Percentiles rank a stretch among this genome's conserved stretches.
These are phyloP conservation scores for Diaporthe sp. DNA, from an alignment of 2,329 filamentous ascomycete species.

Conservation along the genomic window DNA sequence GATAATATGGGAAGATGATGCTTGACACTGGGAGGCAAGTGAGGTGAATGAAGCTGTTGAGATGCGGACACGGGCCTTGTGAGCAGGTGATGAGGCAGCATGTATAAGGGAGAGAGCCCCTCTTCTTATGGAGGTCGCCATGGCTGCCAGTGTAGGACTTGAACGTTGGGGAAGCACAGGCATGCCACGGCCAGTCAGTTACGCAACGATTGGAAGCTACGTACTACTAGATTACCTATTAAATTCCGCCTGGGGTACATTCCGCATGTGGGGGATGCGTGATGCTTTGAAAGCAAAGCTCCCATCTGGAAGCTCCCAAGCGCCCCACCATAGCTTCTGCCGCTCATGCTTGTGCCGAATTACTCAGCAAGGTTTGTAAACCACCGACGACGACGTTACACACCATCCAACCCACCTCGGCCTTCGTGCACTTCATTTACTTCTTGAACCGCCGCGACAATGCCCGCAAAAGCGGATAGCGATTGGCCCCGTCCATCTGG, in stretches of 20 bases:
- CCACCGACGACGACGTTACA: background rate
- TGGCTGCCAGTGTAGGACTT: background rate
- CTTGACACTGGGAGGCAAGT: background rate
- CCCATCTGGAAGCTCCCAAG: background rate
- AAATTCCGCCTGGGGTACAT: background rate
- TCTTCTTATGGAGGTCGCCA: slow-evolving; percentile 12
- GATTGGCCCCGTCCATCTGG: background rate
- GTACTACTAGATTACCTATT: background rate
- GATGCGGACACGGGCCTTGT: background rate
- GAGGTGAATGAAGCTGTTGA: slow-evolving; percentile 5
- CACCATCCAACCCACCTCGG: background rate
- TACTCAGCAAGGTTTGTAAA: background rate
- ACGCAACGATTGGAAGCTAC: background rate
- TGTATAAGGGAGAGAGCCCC: background rate
- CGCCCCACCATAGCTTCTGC: slow-evolving; percentile 7
- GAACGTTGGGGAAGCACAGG: background rate
- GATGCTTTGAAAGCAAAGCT: slow-evolving; percentile 12
- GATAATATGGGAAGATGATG: background rate
- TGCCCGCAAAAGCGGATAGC: background rate
- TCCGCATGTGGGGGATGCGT: background rate
- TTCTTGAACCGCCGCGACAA: background rate
- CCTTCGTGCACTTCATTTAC: background rate
- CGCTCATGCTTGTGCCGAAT: background rate
- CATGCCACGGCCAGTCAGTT: background rate
- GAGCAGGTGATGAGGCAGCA: background rate